Evolutionary conservation across 768 basidiomycete species (phyloP), one percentile per base, ranked within the genome.

Genomic region (Lactarius quietus): DNA sequence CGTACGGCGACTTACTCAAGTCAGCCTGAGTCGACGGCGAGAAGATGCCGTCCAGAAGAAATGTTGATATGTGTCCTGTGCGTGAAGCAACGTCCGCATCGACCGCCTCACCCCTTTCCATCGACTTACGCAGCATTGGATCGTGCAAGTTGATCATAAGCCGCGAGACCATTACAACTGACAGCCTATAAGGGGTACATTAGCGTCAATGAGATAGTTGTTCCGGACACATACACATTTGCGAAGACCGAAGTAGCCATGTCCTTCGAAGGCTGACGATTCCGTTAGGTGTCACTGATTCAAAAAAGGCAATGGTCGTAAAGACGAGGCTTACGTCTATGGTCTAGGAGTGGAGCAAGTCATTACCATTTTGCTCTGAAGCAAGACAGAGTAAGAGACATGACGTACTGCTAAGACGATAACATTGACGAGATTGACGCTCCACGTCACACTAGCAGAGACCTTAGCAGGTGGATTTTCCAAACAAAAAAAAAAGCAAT

Each of bases 61-160:
- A 7, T 17, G 65, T 66, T 15, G 65, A 66, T 29, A 66, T 6
- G 28, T 57, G n/a, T 43, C 55, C 60, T 1, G 18, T 29, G 12
- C n/a, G 29, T 28, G 60, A 33, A 4, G n/a, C 35, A 23, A 18
- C 17, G 28, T 41, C 15, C 18, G 63, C 31, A n/a, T 20, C 43
- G 29, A 57, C 52, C 23, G 38, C 17, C 29, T 41, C 20, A n/a
- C 17, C 10, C 18, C 17, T 0, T n/a, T 33, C 55, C 18, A 15
- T 31, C 17, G 53, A 15, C 14, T 17, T 20, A 20, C 17, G 23
- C 20, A 68, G n/a, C 61, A n/a, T n/a, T n/a, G n/a, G n/a, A n/a
- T n/a, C n/a, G n/a, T n/a, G n/a, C n/a, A n/a, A n/a, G n/a, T n/a
- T 65, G 43, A 68, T 56, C 67, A 68, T 68, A 28, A 68, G 55